Conservation (phyloP, 2,329 filamentous ascomycete species). For the Dichotomopilus funicola region DNA sequence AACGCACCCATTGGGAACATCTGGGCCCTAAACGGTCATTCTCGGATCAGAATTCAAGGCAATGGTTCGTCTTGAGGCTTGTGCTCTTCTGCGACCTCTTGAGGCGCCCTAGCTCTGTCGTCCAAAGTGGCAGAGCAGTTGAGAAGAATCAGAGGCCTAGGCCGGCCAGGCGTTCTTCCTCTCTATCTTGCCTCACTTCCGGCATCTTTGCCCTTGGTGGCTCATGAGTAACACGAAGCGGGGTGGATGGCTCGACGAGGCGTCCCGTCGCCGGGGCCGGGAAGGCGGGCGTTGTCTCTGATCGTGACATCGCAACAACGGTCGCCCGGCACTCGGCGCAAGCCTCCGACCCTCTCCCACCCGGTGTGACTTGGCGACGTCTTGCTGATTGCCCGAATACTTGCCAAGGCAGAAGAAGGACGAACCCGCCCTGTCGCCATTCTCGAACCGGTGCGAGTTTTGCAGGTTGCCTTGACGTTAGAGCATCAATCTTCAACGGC, state of each 20-base stretch:
- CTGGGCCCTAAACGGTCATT: neutral
- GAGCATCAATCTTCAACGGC: too few species aligned
- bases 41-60: too few species aligned
- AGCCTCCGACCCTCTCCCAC: neutral
- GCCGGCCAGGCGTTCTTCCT: constrained; percentile 4
- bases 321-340: neutral
- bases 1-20: neutral
- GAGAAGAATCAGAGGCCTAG: neutral
- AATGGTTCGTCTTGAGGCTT: neutral
- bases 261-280: neutral
- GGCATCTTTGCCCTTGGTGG: neutral
- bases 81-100: constrained; percentile 3
- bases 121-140: neutral
- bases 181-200: too few species aligned
- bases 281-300: neutral
- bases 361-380: neutral
- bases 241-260: neutral
- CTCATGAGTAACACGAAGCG: neutral
- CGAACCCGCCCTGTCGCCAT: neutral
- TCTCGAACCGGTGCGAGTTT: neutral
- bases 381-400: neutral
- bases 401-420: neutral
- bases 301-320: neutral
- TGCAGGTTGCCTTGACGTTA: neutral
- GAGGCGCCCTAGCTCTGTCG: constrained; percentile 3